Evolutionary conservation across 1,139 yeast genomes (phyloP), one percentile per base, ranked within the genome.

Genomic region (Hyphopichia buzzinii): DNA sequence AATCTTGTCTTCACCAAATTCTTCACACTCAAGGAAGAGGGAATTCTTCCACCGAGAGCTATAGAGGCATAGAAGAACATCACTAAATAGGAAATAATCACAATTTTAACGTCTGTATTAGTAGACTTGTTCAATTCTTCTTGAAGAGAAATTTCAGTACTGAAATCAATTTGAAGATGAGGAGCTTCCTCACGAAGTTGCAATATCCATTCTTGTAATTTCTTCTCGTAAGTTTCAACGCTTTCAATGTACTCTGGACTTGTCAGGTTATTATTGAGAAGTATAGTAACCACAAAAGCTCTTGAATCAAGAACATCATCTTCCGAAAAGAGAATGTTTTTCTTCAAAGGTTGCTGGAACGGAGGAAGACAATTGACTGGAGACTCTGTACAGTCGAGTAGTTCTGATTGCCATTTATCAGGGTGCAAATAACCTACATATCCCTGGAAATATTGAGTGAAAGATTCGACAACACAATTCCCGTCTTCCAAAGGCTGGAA

Each of bases 331-430:
- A 92, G 56, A 21, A 87, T 48, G 34, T 82, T 77, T 28, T 81
- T 77, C 44, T 82, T 83, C 44, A 92, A 65, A 0, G 97, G 97
- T 55, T 89, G 97, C 52, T 88, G 96, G 60, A 90, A 92, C 0
- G 82, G 64, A 0, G 98, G 97, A 30, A 92, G 64, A 54, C 98
- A 92, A 44, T 79, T 83, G 1, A 92, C 97, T 0, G 97, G 97
- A 2, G 89, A 78, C 12, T 72, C 66, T 0, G 95, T 73, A 55
- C 98, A 92, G 3, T 61, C 54, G 37, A 64, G 54, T 11, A 90
- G 54, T 39, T 74, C 67, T 1, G 54, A 49, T 29, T 62, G 53
- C 95, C 96, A 90, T 7, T 59, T 57, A 0, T 49, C 37, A 36
- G 72, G 70, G 13, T 72, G 72, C 4, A 92, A 72, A 22, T 64